Base-by-base conservation (phyloP, 257 asterid genomes). In the Penstemon newberryi region DNA sequence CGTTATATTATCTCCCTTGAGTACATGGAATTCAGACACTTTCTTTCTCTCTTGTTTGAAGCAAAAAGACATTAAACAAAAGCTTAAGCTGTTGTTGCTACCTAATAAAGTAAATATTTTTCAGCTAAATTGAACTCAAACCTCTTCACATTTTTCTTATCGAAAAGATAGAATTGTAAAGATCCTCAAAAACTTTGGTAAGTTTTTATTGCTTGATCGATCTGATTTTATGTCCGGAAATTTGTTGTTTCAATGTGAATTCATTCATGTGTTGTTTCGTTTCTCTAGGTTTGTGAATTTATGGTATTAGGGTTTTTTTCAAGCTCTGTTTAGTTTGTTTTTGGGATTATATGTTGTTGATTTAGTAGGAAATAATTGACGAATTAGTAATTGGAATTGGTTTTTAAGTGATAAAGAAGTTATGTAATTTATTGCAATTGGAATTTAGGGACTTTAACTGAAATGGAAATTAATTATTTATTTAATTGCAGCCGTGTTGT, bases 11-110 rank as follows among this genome's bases (percentile, higher is more conserved):
- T 19, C 50, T 0, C 37, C 67, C 18, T 60, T 0, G 42, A 40
- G 65, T 79, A 70, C 84, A 79, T 54, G 72, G 84, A 18, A 79
- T 75, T 75, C 44, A 63, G 84, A 60, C 84, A 44, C 65, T 57
- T 70, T 38, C 56, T 49, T 45, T 63, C 60, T 65, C 66, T 65
- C 59, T 9, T 25, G 33, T 25, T 25, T 25, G 33, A 25, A 25
- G 38, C 33, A 64, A 61, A 53, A 19, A 60, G 61, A 66, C 70
- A 65, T 55, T 63, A 70, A 52, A 61, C 52, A 38, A 77, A 63
- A 72, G 66, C 73, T 65, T 51, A 54, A 25, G 33, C 33, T 51
- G 75, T 70, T 40, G 6, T 7, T 18, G 15, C 39, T 10, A 25
- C 50, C 38, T 62, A 11, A n/a, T 62, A 63, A 54, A 38, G 39